phyloP scores from a whole-genome alignment of 768 basidiomycete species.

The Rhodotorula graminis region DNA sequence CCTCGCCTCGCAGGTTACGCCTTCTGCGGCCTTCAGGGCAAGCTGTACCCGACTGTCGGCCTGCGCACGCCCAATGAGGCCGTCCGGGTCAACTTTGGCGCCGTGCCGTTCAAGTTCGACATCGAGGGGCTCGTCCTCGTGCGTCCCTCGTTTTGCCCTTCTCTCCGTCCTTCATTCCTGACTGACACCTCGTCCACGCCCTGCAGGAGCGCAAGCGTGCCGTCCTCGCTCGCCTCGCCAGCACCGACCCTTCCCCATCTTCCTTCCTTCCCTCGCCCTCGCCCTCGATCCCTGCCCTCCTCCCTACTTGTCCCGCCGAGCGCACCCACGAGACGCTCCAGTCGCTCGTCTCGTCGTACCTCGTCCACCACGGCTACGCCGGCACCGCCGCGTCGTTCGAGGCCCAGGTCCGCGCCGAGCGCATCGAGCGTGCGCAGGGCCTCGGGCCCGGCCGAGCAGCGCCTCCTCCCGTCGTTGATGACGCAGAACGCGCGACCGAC shows the following conservation, averaged over 20 bases:
- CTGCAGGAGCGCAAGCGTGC: slow-evolving; percentile 39
- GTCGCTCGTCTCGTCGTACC: slow-evolving; percentile 69
- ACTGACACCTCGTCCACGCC: background rate
- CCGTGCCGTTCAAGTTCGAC: slow-evolving; percentile 77
- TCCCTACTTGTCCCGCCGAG: slow-evolving; percentile 25
- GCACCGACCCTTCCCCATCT: background rate
- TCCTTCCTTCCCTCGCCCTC: slow-evolving; percentile 9
- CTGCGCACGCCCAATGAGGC: slow-evolving; percentile 73
- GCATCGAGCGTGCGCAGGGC: slow-evolving; percentile 12
- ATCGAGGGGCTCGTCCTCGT: slow-evolving; percentile 72
- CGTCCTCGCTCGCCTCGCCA: slow-evolving; percentile 9
- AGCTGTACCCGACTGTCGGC: slow-evolving; percentile 82
- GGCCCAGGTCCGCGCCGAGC: slow-evolving; percentile 48
- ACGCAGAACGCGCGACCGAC: background rate
- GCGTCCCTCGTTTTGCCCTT: background rate
- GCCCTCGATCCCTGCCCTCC: slow-evolving; percentile 20
- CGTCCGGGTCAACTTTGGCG: slow-evolving; percentile 81
- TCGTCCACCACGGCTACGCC: slow-evolving; percentile 78
- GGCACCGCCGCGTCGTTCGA: slow-evolving; percentile 66
- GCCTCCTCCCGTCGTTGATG: background rate
- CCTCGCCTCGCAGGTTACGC: slow-evolving; percentile 30
- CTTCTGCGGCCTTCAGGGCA: slow-evolving; percentile 51
- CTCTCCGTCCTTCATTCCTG: no score
- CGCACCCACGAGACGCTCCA: slow-evolving; percentile 61
- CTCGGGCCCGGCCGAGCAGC: background rate